These are phyloP conservation scores for Cymbopogon citratus DNA, from an alignment of 176 grass and related monocot species.

Conservation along the genomic window DNA sequence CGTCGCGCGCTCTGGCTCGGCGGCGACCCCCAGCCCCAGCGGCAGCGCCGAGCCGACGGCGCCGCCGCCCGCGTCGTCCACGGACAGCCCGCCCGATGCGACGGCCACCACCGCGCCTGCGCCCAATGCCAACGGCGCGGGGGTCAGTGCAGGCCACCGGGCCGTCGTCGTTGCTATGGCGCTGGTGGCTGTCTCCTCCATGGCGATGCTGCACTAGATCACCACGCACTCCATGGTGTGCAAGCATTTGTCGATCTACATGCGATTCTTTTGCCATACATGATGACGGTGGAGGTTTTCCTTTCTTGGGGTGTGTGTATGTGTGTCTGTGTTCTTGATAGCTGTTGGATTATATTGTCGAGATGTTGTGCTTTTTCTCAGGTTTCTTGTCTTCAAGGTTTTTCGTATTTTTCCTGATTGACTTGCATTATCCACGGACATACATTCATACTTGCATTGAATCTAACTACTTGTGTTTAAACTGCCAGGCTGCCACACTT, in stretches of 20 bases:
- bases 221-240: not conserved
- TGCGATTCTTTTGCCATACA: slow-evolving; percentile 11
- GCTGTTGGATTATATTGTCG: not conserved
- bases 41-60: not conserved
- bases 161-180: not conserved
- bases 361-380: not conserved
- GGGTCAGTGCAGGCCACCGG: not conserved
- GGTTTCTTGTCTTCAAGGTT: not conserved
- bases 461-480: not conserved
- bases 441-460: not conserved
- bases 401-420: not conserved
- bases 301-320: not conserved
- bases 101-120: not conserved
- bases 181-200: not conserved
- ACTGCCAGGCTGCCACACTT: not conserved
- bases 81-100: slow-evolving; percentile 1
- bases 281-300: not conserved
- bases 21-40: not conserved
- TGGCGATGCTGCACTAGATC: slow-evolving; percentile 20
- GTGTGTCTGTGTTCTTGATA: not conserved
- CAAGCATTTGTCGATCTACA: not conserved
- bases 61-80: slow-evolving; percentile 3
- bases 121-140: slow-evolving; percentile 24
- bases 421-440: not conserved
- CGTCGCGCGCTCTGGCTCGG: not conserved